Evolutionary conservation across 2,329 filamentous ascomycete genomes (phyloP).

Genomic region (Scedosporium aurantiacum): DNA sequence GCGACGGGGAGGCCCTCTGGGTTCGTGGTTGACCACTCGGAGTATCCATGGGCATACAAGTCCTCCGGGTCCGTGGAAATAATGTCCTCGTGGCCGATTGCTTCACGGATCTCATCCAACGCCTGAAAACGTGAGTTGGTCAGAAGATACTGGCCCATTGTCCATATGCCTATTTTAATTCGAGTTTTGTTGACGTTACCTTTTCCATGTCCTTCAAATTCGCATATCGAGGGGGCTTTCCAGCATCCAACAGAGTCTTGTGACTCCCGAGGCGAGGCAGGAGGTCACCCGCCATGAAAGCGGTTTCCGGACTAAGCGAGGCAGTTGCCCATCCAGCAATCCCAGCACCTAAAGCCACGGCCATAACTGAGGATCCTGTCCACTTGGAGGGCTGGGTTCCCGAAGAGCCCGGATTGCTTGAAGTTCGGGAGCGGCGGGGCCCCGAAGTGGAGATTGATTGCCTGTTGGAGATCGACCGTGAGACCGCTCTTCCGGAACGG

Average conservation of each 20-base stretch:
- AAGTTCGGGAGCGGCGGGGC: background rate
- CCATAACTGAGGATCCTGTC: slow-evolving; percentile 2
- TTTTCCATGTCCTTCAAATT: slow-evolving; percentile 21
- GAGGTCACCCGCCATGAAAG: background rate
- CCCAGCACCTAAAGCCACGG: slow-evolving; percentile 4
- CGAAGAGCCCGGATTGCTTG: background rate
- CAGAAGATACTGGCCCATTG: background rate
- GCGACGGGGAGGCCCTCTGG: slow-evolving; percentile 50
- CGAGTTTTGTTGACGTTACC: slow-evolving; percentile 9
- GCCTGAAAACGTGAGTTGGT: slow-evolving; percentile 28
- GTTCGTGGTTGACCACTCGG: slow-evolving; percentile 54
- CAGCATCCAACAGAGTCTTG: slow-evolving; percentile 4
- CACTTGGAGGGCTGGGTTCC: background rate
- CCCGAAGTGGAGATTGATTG: background rate
- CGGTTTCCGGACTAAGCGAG: background rate
- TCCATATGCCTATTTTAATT: background rate
- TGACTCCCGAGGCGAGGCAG: background rate
- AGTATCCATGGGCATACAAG: slow-evolving; percentile 52
- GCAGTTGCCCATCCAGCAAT: slow-evolving; percentile 3
- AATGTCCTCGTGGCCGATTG: slow-evolving; percentile 38
- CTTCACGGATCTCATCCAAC: slow-evolving; percentile 40
- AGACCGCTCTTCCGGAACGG: background rate
- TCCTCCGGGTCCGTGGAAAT: slow-evolving; percentile 54
- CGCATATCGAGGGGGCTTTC: slow-evolving; percentile 21
- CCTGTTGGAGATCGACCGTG: background rate